These are phyloP conservation scores for Penicillium fimorum DNA, from an alignment of 495 filamentous ascomycete genomes.

Conservation along the genomic window DNA sequence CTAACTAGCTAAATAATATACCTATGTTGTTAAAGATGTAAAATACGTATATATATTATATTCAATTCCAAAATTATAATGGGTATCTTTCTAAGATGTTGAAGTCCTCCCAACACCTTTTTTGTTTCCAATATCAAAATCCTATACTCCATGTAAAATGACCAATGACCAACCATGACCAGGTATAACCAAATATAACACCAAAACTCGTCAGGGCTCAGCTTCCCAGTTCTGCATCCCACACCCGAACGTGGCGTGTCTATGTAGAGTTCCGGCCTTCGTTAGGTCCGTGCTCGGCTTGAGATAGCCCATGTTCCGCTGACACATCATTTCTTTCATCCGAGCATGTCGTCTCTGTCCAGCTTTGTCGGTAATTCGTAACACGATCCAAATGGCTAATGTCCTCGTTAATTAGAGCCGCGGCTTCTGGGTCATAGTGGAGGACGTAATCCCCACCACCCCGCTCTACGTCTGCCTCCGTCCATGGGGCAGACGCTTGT, in stretches of 20 bases:
- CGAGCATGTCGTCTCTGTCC: slow-evolving; percentile 22
- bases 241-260: background rate
- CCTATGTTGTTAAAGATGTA: background rate
- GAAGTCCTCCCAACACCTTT: background rate
- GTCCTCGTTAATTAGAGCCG: slow-evolving; percentile 41
- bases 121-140: background rate
- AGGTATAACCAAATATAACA: slow-evolving; percentile 3
- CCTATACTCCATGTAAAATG: background rate
- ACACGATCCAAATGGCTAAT: slow-evolving; percentile 10
- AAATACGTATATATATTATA: too few relatives aligned
- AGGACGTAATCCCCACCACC: slow-evolving; percentile 34
- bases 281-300: background rate
- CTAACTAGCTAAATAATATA: too few relatives aligned
- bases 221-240: background rate
- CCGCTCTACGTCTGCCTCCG: slow-evolving; percentile 29
- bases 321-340: slow-evolving; percentile 15
- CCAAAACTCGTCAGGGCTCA: slow-evolving; percentile 7
- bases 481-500: slow-evolving; percentile 42
- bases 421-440: slow-evolving; percentile 47
- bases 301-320: slow-evolving; percentile 2
- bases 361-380: slow-evolving; percentile 15
- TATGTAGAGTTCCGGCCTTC: background rate
- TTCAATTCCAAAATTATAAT: slow-evolving; percentile 1
- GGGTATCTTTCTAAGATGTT: slow-evolving; percentile 11
- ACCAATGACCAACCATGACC: background rate